A percentile compares a stretch with the other conserved stretches of the same genome.
phyloP scores from a whole-genome alignment of 768 basidiomycete species.

The Chalciporus chontae region DNA sequence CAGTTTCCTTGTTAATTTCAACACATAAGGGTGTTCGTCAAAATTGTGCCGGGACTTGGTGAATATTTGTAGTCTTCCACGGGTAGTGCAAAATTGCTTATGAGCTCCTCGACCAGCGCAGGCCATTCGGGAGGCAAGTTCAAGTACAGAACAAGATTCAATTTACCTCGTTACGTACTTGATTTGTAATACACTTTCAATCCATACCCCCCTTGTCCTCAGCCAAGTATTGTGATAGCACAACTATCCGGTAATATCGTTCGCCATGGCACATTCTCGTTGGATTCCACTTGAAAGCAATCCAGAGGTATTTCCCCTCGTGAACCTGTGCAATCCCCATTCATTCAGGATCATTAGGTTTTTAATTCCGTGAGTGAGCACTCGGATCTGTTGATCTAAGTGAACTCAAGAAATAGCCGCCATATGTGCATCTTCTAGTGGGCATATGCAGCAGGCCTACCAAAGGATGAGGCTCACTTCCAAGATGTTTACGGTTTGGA shows the following conservation, averaged over 20 bases:
- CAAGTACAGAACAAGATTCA: too few relatives aligned
- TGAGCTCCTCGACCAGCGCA: too few relatives aligned
- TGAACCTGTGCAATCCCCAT: background rate
- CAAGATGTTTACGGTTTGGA: conserved; percentile 75
- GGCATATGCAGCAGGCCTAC: conserved; percentile 66
- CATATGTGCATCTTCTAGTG: conserved; percentile 41
- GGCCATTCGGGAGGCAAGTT: too few relatives aligned
- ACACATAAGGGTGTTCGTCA: too few relatives aligned
- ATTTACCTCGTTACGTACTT: too few relatives aligned
- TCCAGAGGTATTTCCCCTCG: conserved; percentile 41
- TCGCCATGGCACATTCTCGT: conserved; percentile 28
- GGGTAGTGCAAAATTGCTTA: too few relatives aligned
- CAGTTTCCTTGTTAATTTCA: too few relatives aligned
- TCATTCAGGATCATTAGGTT: conserved; percentile 18
- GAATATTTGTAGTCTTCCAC: too few relatives aligned
- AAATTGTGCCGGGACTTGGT: too few relatives aligned
- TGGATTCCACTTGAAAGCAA: conserved; percentile 87
- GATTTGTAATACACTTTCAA: too few relatives aligned
- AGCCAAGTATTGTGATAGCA: too few relatives aligned
- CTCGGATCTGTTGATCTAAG: background rate
- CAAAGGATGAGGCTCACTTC: conserved; percentile 48
- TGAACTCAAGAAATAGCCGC: background rate
- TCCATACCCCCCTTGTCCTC: too few relatives aligned
- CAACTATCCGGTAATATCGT: background rate
- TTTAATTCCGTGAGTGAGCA: conserved; percentile 28